Base-by-base conservation (phyloP, 331 rosid species). In the Cydonia oblonga region DNA sequence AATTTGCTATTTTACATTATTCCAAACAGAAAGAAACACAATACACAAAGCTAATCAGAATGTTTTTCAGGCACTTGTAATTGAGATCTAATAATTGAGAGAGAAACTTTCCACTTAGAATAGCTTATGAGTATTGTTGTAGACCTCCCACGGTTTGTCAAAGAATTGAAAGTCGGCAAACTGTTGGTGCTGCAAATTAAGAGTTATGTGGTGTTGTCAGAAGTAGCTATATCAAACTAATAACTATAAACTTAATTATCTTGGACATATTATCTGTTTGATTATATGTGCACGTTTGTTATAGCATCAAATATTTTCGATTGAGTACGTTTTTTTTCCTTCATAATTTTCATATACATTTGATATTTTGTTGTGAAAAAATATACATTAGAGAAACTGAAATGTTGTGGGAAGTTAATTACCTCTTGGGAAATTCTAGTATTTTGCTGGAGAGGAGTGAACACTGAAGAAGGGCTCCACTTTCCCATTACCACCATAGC, bases 131-230 rank as follows among this genome's bases (percentile, higher is more conserved):
- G 59, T 42, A 46, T 61, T 81, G 80, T 35, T 66, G 86, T 20
- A 65, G 78, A 20, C 70, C 57, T 81, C 81, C 76, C 83, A 81
- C 63, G 64, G 32, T 58, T 74, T 68, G 40, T 81, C 79, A 52
- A 57, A 62, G 71, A 71, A 68, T 16, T 71, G 77, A 24, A 82
- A 69, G 75, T 87, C 87, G 63, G 74, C 83, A 85, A 81, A 87
- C 71, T 83, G 89, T 28, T 89, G 83, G 87, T 87, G 84, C 96
- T 91, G 88, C 91, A 85, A 78, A 51, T 60, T 24, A 57, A 59
- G 35, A 60, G 54, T 49, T 49, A 49, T 49, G 54, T 18, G 54
- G 54, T 6, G 4, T 6, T 16, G 20, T 49, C 54, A 49, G 20
- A 49, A 49, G 54, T 6, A 49, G 54, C 20, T 7, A 18, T 49